Evolutionary conservation across 306 rosid species (phyloP).

Genomic region (Inga oerstediana): DNA sequence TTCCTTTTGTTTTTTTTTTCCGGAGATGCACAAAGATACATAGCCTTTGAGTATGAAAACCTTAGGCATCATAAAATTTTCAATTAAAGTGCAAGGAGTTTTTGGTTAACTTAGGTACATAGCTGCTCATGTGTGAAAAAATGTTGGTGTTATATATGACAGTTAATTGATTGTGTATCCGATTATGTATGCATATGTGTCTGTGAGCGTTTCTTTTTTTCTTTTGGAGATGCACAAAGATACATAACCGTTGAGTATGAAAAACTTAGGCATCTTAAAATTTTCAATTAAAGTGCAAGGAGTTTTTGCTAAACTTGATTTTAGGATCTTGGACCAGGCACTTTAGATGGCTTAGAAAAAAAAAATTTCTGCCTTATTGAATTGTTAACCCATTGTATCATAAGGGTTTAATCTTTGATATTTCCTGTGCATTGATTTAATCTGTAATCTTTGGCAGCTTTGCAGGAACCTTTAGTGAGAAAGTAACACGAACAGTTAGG

Average conservation of each 20-base stretch:
- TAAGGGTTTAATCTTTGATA: constrained; percentile 13
- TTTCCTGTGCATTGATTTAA: constrained; percentile 19
- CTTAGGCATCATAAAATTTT: not conserved
- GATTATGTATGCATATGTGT: not conserved
- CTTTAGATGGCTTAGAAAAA: not conserved
- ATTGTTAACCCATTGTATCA: not conserved
- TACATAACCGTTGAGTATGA: constrained; percentile 2
- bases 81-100: not conserved
- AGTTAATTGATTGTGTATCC: not conserved
- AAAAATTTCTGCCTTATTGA: not conserved
- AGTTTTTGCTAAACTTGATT: not conserved
- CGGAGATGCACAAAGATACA: not conserved
- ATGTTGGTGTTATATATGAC: not conserved
- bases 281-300: not conserved
- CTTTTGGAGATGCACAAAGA: not conserved
- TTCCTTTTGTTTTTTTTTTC: not conserved
- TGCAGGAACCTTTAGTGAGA: constrained; percentile 98
- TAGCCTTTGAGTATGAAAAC: not conserved
- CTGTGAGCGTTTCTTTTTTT: not conserved
- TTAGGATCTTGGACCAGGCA: not conserved
- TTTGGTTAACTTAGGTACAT: not conserved
- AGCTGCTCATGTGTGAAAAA: no score
- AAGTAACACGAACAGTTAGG: constrained; percentile 82
- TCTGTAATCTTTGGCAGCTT: constrained; percentile 59
- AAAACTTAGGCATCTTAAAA: not conserved